phyloP scores from a whole-genome alignment of 1,284 basidiomycete genomes.

The Xerocomus amazonicus region DNA sequence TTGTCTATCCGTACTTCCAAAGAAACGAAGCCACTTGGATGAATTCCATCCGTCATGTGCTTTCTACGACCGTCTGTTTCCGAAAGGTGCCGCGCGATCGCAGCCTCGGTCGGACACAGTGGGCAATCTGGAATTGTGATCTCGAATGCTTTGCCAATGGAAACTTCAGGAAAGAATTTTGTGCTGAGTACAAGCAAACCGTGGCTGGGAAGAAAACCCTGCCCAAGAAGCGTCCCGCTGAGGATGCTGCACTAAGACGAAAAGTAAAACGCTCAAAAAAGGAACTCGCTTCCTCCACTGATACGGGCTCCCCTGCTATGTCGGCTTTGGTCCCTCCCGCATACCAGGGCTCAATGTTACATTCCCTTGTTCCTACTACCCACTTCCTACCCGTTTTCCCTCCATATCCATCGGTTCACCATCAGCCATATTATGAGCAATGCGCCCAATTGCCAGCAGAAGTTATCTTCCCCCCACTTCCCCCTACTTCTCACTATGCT shows the following conservation, averaged over 20 bases:
- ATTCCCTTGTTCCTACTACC: constrained; percentile 35
- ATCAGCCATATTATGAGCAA: constrained; percentile 66
- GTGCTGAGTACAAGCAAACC: constrained; percentile 54
- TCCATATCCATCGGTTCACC: constrained; percentile 55
- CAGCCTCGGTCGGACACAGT: constrained; percentile 65
- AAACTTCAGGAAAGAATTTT: constrained; percentile 66
- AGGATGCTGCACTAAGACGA: constrained; percentile 36
- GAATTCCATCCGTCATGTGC: constrained; percentile 85
- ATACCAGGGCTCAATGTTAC: constrained; percentile 19
- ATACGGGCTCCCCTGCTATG: constrained; percentile 25
- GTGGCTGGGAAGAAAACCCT: constrained; percentile 34
- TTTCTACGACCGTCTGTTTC: constrained; percentile 79
- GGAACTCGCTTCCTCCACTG: constrained; percentile 23
- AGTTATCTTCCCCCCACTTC: constrained; percentile 67
- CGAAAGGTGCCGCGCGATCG: constrained; percentile 67
- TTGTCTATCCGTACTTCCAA: constrained; percentile 91
- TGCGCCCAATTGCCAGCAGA: constrained; percentile 52
- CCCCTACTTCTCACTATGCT: constrained; percentile 45
- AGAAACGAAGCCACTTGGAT: constrained; percentile 94
- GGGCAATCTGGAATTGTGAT: constrained; percentile 75
- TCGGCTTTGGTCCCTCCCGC: constrained; percentile 5
- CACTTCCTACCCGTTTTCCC: constrained; percentile 52
- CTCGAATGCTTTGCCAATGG: constrained; percentile 67
- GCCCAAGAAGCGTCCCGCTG: constrained; percentile 37
- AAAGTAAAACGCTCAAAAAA: constrained; percentile 52